Evolutionary conservation across 1,284 basidiomycete genomes (phyloP), one percentile per base, ranked within the genome.

Genomic region (Pterulicium gracile): DNA sequence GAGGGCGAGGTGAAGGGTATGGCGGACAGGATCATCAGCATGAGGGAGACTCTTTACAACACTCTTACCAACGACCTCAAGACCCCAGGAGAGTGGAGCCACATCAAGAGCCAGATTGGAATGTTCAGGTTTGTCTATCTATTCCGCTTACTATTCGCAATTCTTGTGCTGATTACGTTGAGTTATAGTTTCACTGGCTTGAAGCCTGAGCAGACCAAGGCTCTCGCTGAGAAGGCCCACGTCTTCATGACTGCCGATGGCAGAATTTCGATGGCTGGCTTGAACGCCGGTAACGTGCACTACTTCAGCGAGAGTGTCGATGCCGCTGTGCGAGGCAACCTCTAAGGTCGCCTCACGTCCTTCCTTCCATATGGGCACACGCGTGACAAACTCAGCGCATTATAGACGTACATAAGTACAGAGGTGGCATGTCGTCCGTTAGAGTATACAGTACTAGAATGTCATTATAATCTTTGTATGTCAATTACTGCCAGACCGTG

Each of bases 51-150:
- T 54, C 69, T 98, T 47, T 92, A 88, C 67, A 75, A 86, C 55
- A 71, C 81, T 53, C 70, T 98, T 47, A 85, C 85, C 35, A 66
- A 85, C 50, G 81, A 85, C 59, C 71, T 88, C 57, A 79, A 88
- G 62, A 98, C 96, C 39, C 96, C 96, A 3, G 91, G 92, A 20
- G 79, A 87, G 53, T 98, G 96, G 96, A 77, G 79, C 34, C 96
- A 98, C 68, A 91, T 97, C 70, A 94, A 91, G 71, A 87, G 81
- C 60, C 93, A 97, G 66, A 97, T 97, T 55, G 93, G 91, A 66
- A 88, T 88, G 90, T 91, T 90, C 71, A 88, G 85, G 85, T 86
- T 58, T 50, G 61, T 56, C 43, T 23, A 22, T 34, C 42, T 45
- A 18, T 12, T 21, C 49, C 15, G 43, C 51, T 46, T 42, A 24